A percentile compares a stretch with the other conserved stretches of the same genome.
Evolutionary conservation across 2,329 filamentous ascomycete species (phyloP).

Genomic region (Ophiosphaerella herpotricha): DNA sequence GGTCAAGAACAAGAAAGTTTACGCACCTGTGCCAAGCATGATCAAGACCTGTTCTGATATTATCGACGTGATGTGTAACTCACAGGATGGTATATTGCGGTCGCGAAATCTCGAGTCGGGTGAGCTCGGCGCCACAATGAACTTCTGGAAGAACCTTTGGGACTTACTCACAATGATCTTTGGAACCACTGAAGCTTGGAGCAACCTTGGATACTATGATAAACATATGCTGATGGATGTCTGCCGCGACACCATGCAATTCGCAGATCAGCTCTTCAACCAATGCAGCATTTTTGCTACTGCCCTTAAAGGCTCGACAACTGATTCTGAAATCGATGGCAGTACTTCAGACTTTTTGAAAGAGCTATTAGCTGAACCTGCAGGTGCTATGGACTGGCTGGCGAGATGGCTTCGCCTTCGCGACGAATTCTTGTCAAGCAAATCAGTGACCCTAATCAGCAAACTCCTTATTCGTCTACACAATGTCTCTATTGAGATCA

Average conservation of each 20-base stretch:
- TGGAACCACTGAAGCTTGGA: slow-evolving; percentile 82
- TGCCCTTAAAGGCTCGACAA: slow-evolving; percentile 57
- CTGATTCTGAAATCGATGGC: slow-evolving; percentile 42
- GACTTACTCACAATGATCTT: slow-evolving; percentile 79
- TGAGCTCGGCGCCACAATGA: slow-evolving; percentile 69
- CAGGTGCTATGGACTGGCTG: slow-evolving; percentile 68
- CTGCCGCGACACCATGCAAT: slow-evolving; percentile 92
- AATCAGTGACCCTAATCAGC: slow-evolving; percentile 79
- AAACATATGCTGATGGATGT: slow-evolving; percentile 86
- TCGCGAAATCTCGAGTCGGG: slow-evolving; percentile 61
- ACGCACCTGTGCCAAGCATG: slow-evolving; percentile 63
- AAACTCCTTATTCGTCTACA: slow-evolving; percentile 84
- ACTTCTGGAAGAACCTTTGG: slow-evolving; percentile 88
- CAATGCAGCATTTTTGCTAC: slow-evolving; percentile 83
- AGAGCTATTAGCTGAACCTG: slow-evolving; percentile 67
- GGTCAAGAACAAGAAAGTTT: slow-evolving; percentile 61
- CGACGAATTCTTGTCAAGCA: slow-evolving; percentile 81
- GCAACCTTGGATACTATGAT: slow-evolving; percentile 65
- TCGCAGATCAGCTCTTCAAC: slow-evolving; percentile 82
- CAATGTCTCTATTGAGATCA: slow-evolving; percentile 74
- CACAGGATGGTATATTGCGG: slow-evolving; percentile 65
- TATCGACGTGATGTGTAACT: slow-evolving; percentile 66
- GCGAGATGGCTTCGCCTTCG: slow-evolving; percentile 88
- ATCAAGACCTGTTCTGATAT: slow-evolving; percentile 66
- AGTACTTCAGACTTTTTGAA: slow-evolving; percentile 48